Conservation (phyloP, 2,329 filamentous ascomycete genomes). For the Ilyonectria robusta region DNA sequence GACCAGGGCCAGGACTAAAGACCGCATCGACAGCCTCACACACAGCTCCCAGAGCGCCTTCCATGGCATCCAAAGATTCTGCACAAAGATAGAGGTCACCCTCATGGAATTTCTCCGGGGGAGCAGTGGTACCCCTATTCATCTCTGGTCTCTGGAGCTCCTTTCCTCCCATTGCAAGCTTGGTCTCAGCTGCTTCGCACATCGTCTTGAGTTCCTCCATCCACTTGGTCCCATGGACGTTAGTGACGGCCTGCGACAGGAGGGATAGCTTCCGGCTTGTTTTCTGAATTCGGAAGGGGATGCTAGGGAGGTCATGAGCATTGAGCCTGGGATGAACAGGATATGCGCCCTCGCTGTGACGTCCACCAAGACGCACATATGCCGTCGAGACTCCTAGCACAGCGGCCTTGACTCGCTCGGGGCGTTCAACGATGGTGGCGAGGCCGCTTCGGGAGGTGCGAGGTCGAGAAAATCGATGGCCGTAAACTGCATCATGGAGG, state of each 20-base stretch:
- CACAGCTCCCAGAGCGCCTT: constrained; percentile 92
- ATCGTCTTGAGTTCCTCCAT: constrained; percentile 91
- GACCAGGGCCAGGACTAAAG: constrained; percentile 70
- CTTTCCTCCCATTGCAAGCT: constrained; percentile 81
- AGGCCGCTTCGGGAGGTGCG: constrained; percentile 80
- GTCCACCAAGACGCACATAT: constrained; percentile 89
- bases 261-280: constrained; percentile 81
- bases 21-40: constrained; percentile 93
- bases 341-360: constrained; percentile 79
- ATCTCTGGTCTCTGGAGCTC: constrained; percentile 82
- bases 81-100: constrained; percentile 92
- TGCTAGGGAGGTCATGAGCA: constrained; percentile 66
- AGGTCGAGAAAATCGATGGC: constrained; percentile 90
- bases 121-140: constrained; percentile 62
- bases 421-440: constrained; percentile 89
- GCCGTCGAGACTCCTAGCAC: constrained; percentile 87
- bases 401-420: constrained; percentile 89
- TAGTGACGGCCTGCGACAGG: constrained; percentile 83
- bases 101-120: constrained; percentile 78
- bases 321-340: constrained; percentile 76
- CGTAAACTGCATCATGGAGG: constrained; percentile 94
- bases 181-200: constrained; percentile 85
- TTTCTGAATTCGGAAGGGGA: constrained; percentile 89
- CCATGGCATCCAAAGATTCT: constrained; percentile 88
- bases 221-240: constrained; percentile 92